Base-by-base conservation (phyloP, 257 asterid genomes). In the Salvia hispanica region DNA sequence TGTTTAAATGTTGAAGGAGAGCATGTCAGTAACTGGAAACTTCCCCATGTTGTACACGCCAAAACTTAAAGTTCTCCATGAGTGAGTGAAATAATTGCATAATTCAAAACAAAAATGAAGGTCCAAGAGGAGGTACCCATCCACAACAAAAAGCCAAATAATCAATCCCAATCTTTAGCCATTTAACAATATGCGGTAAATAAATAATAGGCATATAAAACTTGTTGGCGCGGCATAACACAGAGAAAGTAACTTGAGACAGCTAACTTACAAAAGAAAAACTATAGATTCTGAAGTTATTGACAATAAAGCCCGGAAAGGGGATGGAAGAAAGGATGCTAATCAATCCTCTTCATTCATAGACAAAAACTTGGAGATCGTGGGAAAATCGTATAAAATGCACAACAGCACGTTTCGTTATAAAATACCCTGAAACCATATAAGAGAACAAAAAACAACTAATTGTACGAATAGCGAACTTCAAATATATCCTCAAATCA, bases 1-100 rank as follows among this genome's bases (percentile, higher is more conserved):
- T 31, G 34, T 59, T 73, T 50, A 66, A 39, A 11, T 67, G 74
- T 64, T 50, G 46, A 70, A 65, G 51, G 6, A 50, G 4, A 58
- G 67, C 34, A 42, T 60, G 67, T 66, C 18, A 64, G 74, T 40
- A 6, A 64, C 31, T 59, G 74, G 46, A 6, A 65, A 64, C 46
- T 39, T 58, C 61, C 44, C 8, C 13, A 6, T 34, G 58, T 9
- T 16, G 64, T 25, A 60, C 66, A 71, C n/a, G 62, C 37, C 21
- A 70, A 63, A 33, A 33, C 7, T 31, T 52, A 3, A 5, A 33
- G 53, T 58, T 58, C 62, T 66, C 50, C 28, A 11, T 7, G 66
- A 50, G 7, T 34, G 42, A 33, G 37, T 15, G 40, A 51, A 40
- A 40, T 50, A 13, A 50, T 18, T 45, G 31, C 47, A 61, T 7